Base-by-base conservation (phyloP, 1,284 basidiomycete genomes). In the Sanghuangporus baumii region DNA sequence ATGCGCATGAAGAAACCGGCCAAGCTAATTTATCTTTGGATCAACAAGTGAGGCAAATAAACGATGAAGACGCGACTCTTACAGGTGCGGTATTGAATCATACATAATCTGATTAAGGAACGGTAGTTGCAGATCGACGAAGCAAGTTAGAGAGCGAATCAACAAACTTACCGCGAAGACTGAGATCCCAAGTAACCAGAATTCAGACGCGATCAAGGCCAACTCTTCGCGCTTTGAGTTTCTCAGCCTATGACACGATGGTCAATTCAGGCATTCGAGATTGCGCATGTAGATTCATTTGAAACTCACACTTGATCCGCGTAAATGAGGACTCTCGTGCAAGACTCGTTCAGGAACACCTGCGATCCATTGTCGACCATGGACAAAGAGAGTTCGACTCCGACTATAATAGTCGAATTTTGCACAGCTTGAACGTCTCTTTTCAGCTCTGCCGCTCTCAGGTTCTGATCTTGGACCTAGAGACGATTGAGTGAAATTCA, bases 121-220 rank as follows among this genome's bases (percentile, higher is more conserved):
- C 11, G 46, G 23, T 16, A 18, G 26, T 23, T 9, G 6, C 50
- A 54, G 20, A 51, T 51, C 4, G 26, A 31, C n/a, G 40, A 20
- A 40, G 37, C 20, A 31, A 36, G 14, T 14, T 54, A 26, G 4
- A 6, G 52, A 38, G 31, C 23, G 31, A 18, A 52, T 14, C 3
- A 18, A 1, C 3, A 18, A 1, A 46, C 52, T 51, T 43, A 64
- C 72, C 2, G 80, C 81, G 55, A 81, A 74, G 16, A 81, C 67
- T 1, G 83, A 83, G n/a, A 86, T 76, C 0, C 75, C 77, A 31
- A 86, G 75, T 3, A 86, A 74, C 84, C 84, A 86, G 68, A 86
- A 80, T 65, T 86, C 84, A 4, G 83, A 72, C 16, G 76, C 72
- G 16, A 85, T 72, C 59, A 82, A 75, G 1, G 81, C 76, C 3